Base-by-base conservation (phyloP, 805 yeast genomes). In the Grigorovia humatica region DNA sequence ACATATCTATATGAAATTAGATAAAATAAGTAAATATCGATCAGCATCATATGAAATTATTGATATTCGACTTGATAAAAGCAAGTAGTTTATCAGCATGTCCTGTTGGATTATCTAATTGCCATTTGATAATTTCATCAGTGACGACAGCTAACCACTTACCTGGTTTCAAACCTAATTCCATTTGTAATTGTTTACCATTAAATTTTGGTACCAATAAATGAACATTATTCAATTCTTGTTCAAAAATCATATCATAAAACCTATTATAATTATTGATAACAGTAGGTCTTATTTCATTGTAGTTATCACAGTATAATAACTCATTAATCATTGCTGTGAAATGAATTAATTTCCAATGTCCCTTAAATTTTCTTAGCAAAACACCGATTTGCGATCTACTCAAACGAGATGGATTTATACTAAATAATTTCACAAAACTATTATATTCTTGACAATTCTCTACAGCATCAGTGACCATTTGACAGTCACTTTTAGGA, bases 141-240 rank as follows among this genome's bases (percentile, higher is more conserved):
- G 80, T 75, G 9, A 82, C 67, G 9, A 67, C 67, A 9, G 79
- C 73, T 76, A 91, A 74, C 96, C 97, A 89, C 6, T 90, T 89
- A 0, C 99, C 99, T 0, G 91, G 87, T 61, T 83, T 85, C 51
- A 72, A 70, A 20, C 74, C 68, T 30, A 85, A 66, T 19, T 72
- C 66, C 44, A 71, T 67, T 49, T 77, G 70, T 46, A 91, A 66
- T 46, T 78, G 77, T 58, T 85, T 88, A 15, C 99, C 95, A 65
- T 87, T 88, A 12, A 90, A 66, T 7, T 87, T 56, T 1, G 91
- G 86, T 60, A 80, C 85, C 52, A 84, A 54, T 0, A 59, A 63
- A 60, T 79, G 61, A 29, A 59, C 57, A 32, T 58, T 48, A 46
- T 61, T 53, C 43, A 66, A 52, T 9, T 59, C 51, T 51, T 59